A percentile compares a stretch with the other conserved stretches of the same genome.
phyloP scores from a whole-genome alignment of 192 early-diverging fungal genomes.

The Podila clonocystis region DNA sequence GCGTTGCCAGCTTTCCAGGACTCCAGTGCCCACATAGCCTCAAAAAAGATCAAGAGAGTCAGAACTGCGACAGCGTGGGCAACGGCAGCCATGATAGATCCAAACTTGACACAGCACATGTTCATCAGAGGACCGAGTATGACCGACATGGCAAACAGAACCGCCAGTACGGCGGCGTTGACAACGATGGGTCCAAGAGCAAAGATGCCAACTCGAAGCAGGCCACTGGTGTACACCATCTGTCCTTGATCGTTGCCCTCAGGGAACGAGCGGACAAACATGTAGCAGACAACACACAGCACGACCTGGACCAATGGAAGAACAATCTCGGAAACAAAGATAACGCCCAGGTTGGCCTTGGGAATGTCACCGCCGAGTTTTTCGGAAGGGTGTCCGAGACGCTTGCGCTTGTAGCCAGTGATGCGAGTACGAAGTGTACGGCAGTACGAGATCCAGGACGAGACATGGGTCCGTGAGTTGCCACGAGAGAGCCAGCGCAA shows the following conservation, averaged over 20 bases:
- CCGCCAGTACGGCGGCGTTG: conserved; percentile 69
- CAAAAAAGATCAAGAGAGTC: conserved; percentile 65
- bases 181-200: conserved; percentile 73
- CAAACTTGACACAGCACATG: conserved; percentile 75
- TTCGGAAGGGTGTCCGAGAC: conserved; percentile 68
- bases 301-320: conserved; percentile 68
- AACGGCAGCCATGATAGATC: conserved; percentile 72
- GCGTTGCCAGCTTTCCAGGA: conserved; percentile 66
- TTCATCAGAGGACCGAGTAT: conserved; percentile 63
- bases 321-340: conserved; percentile 73
- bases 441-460: conserved; percentile 80
- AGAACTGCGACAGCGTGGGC: conserved; percentile 69
- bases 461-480: conserved; percentile 72
- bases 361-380: conserved; percentile 61
- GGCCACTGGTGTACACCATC: conserved; percentile 40
- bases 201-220: conserved; percentile 67
- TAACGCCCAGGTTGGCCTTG: conserved; percentile 65
- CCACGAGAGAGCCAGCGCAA: conserved; percentile 80
- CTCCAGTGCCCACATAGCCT: conserved; percentile 72
- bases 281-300: conserved; percentile 66
- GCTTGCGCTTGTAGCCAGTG: conserved; percentile 79
- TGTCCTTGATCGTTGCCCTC: conserved; percentile 2
- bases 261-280: conserved; percentile 67
- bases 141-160: conserved; percentile 73
- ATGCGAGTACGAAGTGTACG: conserved; percentile 70